These are phyloP conservation scores for Amylostereum chailletii DNA, from an alignment of 1,284 basidiomycete genomes.

Conservation along the genomic window DNA sequence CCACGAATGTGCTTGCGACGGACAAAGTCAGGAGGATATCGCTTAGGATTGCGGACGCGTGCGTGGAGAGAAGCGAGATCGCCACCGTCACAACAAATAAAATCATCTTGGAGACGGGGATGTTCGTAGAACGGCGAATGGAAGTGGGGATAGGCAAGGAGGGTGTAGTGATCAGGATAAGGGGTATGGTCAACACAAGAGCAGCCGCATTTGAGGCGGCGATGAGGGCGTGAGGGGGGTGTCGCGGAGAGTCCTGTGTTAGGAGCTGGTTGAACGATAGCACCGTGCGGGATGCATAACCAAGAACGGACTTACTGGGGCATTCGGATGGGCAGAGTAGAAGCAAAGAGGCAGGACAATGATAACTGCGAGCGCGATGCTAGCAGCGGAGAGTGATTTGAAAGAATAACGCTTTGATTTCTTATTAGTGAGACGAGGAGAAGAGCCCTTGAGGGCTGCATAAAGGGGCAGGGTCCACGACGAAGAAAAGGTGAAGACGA, in stretches of 20 bases:
- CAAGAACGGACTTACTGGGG: constrained; percentile 26
- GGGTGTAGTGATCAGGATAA: constrained; percentile 48
- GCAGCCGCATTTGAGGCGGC: constrained; percentile 40
- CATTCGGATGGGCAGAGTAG: constrained; percentile 34
- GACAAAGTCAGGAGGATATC: constrained; percentile 40
- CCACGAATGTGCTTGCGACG: constrained; percentile 46
- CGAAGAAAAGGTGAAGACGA: constrained; percentile 58
- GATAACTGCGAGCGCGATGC: constrained; percentile 37
- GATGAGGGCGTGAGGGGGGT: constrained; percentile 23
- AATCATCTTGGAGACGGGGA: constrained; percentile 40
- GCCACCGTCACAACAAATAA: constrained; percentile 29
- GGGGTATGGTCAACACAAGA: constrained; percentile 50
- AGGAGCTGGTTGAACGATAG: constrained; percentile 6
- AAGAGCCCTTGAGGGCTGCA: constrained; percentile 41
- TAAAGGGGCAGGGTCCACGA: constrained; percentile 57
- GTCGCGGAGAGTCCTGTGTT: constrained; percentile 13
- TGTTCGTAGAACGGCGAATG: constrained; percentile 31
- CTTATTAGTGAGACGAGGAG: constrained; percentile 30
- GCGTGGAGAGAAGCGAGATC: constrained; percentile 34
- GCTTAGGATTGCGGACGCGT: constrained; percentile 28
- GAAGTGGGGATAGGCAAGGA: constrained; percentile 35
- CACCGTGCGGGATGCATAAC: background rate
- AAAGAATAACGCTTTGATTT: constrained; percentile 46
- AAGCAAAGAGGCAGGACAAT: constrained; percentile 53
- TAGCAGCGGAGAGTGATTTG: constrained; percentile 42